A percentile compares a stretch with the other conserved stretches of the same genome.
phyloP scores from a whole-genome alignment of 495 filamentous ascomycete species.

The Trypethelium eluteriae region DNA sequence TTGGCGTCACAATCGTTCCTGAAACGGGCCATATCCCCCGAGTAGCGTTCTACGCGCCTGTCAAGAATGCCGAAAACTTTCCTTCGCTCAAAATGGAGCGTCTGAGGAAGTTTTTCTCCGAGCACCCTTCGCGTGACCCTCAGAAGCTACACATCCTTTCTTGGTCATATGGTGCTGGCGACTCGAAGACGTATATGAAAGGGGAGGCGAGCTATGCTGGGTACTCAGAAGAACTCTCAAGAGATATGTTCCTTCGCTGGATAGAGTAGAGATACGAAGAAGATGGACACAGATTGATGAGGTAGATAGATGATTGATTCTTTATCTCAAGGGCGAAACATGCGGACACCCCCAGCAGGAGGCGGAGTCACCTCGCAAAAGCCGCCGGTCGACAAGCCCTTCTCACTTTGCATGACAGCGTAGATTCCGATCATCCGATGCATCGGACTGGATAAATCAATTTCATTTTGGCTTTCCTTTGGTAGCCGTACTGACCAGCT shows the following conservation, averaged over 20 bases:
- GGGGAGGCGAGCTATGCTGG: constrained; percentile 9
- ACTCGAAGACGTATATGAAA: constrained; percentile 9
- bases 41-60: constrained; percentile 10
- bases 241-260: constrained; percentile 10
- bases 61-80: constrained; percentile 10
- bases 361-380: not conserved
- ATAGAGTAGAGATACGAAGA: constrained; percentile 11
- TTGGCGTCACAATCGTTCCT: constrained; percentile 10
- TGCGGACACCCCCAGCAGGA: constrained; percentile 3
- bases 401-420: too few species aligned
- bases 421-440: too few species aligned
- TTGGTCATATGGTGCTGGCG: constrained; percentile 10
- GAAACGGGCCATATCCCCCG: constrained; percentile 7
- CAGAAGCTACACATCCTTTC: constrained; percentile 8
- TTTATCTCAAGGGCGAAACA: constrained; percentile 7
- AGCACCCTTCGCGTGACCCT: constrained; percentile 7
- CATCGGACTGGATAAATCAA: too few species aligned
- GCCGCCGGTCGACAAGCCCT: too few species aligned
- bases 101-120: constrained; percentile 9
- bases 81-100: constrained; percentile 4
- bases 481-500: too few species aligned
- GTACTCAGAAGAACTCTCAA: constrained; percentile 8
- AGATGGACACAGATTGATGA: constrained; percentile 6
- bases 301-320: constrained; percentile 9
- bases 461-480: too few species aligned